Evolutionary conservation across 345 rosid genomes (phyloP), one percentile per base, ranked within the genome.

Genomic region (Hevea brasiliensis): DNA sequence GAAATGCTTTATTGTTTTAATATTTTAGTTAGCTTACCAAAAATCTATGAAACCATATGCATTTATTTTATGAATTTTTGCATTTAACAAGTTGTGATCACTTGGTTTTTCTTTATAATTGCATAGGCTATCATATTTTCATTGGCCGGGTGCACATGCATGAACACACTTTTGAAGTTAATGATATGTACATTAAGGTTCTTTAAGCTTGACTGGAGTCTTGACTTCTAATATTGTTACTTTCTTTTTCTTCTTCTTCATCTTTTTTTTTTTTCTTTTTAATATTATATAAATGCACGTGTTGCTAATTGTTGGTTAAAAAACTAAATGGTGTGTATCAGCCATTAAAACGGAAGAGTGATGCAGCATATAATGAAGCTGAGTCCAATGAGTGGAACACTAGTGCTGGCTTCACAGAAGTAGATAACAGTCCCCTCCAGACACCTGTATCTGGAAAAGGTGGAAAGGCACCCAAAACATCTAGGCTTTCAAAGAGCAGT

Each of bases 291-390:
- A 56, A 47, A 58, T 10, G 59, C 62, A 56, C 63, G 21, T 44
- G 1, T 67, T 78, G 66, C 65, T 76, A 62, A 61, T 70, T 42
- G 51, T 71, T 26, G 62, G 72, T 53, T 58, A 67, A 68, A 48
- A 32, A 74, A 51, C 5, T 73, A 4, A 74, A 57, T 72, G 79
- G 29, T 58, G 74, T 15, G 21, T 42, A 64, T 70, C 80, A 87
- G 91, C 90, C 84, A 75, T 77, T 91, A 72, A 92, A 92, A 91
- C 83, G 93, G 81, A 92, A 89, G 92, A 83, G 87, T 61, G 97
- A 88, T 55, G 66, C 51, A 58, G 79, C 84, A 26, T 88, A 85
- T 77, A 87, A 80, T 64, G 82, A 84, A 78, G 86, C 75, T 41
- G 96, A 86, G 76, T 77, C 88, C 23, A 77, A 74, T 63, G 96